These are phyloP conservation scores for Tetrahymena malaccensis DNA, from an alignment of 73 alveolate genomes.

Conservation along the genomic window DNA sequence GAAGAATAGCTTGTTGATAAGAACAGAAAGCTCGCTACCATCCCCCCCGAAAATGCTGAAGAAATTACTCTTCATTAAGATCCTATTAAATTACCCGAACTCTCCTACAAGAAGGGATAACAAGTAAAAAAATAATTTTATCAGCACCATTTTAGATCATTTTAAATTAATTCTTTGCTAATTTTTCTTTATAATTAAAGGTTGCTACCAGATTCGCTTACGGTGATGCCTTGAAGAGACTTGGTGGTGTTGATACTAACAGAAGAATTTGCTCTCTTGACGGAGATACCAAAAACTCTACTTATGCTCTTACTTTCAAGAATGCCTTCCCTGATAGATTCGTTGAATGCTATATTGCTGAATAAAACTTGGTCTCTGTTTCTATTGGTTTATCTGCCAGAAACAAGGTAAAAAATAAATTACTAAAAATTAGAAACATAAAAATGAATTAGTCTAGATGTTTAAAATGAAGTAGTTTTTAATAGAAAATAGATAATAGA, in stretches of 20 bases:
- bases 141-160: background rate
- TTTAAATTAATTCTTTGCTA: background rate
- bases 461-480: too few relatives aligned
- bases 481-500: background rate
- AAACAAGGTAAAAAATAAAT: constrained; percentile 17
- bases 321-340: constrained; percentile 55
- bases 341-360: constrained; percentile 72
- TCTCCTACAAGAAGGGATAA: constrained; percentile 2
- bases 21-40: background rate
- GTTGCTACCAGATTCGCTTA: constrained; percentile 67
- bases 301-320: constrained; percentile 41
- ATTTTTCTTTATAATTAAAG: background rate
- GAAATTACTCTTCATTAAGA: background rate
- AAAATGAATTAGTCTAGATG: too few relatives aligned
- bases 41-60: background rate
- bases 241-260: constrained; percentile 43
- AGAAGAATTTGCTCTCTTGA: constrained; percentile 56
- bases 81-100: constrained; percentile 16
- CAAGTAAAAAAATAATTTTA: background rate
- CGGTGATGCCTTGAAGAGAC: constrained; percentile 52
- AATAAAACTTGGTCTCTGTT: constrained; percentile 63
- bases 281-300: constrained; percentile 70
- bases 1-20: background rate
- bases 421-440: too few relatives aligned
- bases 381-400: constrained; percentile 55